A percentile compares a stretch with the other conserved stretches of the same genome.
These are phyloP conservation scores for Auriscalpium vulgare DNA, from an alignment of 768 basidiomycete species.

Conservation along the genomic window DNA sequence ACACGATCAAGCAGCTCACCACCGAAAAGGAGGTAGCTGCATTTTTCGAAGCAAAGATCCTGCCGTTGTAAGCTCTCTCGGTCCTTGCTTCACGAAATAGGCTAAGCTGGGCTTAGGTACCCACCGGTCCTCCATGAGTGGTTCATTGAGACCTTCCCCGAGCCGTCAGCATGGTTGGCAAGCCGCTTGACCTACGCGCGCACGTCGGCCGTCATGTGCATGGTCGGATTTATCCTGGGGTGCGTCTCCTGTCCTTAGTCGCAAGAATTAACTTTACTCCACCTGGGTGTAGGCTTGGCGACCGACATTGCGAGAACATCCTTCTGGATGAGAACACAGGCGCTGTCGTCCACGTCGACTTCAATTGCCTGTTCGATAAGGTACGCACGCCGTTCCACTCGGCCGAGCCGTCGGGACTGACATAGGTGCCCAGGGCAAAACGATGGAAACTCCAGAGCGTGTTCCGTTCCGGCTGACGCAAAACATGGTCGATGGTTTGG, in stretches of 20 bases:
- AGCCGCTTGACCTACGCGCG: constrained; percentile 81
- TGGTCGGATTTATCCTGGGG: constrained; percentile 97
- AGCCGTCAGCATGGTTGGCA: constrained; percentile 90
- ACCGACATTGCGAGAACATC: constrained; percentile 95
- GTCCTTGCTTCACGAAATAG: neutral
- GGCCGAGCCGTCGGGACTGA: neutral
- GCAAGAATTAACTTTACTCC: neutral
- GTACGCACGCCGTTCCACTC: constrained; percentile 29
- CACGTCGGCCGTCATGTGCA: constrained; percentile 95
- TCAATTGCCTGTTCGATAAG: constrained; percentile 97
- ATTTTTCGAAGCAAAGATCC: constrained; percentile 44
- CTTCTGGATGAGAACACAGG: constrained; percentile 83
- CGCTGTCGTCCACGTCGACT: constrained; percentile 93
- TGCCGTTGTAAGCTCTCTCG: constrained; percentile 41
- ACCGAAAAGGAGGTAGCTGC: constrained; percentile 43
- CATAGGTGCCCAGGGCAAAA: constrained; percentile 50
- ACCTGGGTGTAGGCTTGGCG: constrained; percentile 65
- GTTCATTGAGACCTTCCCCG: constrained; percentile 96
- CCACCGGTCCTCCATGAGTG: constrained; percentile 93
- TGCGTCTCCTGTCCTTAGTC: constrained; percentile 27
- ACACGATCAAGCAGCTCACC: constrained; percentile 27
- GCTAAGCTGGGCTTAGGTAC: constrained; percentile 34
- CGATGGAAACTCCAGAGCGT: constrained; percentile 79
- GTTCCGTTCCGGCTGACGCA: constrained; percentile 95
- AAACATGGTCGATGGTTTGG: constrained; percentile 87